Conservation (phyloP, 2,329 filamentous ascomycete species). For the Penicillium sp. region DNA sequence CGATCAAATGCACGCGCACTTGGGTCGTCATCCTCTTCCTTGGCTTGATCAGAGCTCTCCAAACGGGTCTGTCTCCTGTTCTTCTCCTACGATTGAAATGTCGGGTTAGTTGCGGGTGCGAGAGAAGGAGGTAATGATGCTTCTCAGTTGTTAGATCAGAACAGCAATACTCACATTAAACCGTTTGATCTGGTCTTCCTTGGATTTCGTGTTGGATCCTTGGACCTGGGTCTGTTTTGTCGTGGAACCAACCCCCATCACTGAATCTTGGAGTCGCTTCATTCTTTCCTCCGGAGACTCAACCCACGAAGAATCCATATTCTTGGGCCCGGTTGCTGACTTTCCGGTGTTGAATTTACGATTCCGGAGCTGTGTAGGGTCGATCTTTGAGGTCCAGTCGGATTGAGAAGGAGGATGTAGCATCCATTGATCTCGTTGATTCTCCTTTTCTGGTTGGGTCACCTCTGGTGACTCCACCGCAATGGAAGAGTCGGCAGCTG, state of each 20-base stretch:
- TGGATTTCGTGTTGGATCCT: conserved; percentile 23
- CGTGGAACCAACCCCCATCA: conserved; percentile 66
- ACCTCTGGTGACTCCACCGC: neutral
- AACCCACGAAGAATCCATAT: conserved; percentile 70
- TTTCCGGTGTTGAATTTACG: conserved; percentile 79
- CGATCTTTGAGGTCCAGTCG: conserved; percentile 62
- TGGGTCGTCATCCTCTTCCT: conserved; percentile 82
- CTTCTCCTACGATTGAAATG: conserved; percentile 33
- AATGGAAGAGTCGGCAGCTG: neutral
- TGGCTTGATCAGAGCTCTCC: conserved; percentile 53
- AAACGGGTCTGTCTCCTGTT: conserved; percentile 50
- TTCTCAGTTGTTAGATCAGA: neutral
- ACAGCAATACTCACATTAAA: conserved; percentile 53
- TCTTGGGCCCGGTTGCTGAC: conserved; percentile 47
- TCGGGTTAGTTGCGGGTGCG: neutral
- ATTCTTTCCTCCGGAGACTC: conserved; percentile 89
- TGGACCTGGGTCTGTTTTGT: conserved; percentile 12
- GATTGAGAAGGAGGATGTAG: conserved; percentile 64
- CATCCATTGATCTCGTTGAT: conserved; percentile 83
- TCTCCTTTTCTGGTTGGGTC: conserved; percentile 31
- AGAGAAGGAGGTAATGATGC: too few species aligned
- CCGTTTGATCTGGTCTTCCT: conserved; percentile 52
- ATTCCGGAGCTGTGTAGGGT: conserved; percentile 79
- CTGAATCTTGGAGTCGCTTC: conserved; percentile 75
- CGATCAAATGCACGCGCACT: conserved; percentile 85